These are phyloP conservation scores for Erysimum cheiri DNA, from an alignment of 441 rosid species.

Conservation along the genomic window DNA sequence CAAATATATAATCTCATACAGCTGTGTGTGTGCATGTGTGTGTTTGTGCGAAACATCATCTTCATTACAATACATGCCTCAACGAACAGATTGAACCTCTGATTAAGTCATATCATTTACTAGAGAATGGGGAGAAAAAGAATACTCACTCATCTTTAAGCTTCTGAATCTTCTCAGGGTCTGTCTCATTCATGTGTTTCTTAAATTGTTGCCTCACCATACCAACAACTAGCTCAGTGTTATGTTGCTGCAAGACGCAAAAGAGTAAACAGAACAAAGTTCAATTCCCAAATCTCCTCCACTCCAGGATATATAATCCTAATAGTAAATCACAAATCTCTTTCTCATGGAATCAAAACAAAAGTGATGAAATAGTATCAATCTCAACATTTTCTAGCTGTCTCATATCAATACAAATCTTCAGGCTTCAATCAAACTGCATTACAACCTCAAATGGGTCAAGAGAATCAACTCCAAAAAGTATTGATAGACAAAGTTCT, in stretches of 20 bases:
- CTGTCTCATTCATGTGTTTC: conserved; percentile 81
- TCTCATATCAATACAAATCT: conserved; percentile 16
- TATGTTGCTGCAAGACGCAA: conserved; percentile 73
- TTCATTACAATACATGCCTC: conserved; percentile 11
- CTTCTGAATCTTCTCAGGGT: conserved; percentile 89
- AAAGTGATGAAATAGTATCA: not conserved
- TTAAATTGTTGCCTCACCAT: conserved; percentile 92
- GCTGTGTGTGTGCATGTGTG: not conserved
- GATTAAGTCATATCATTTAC: conserved; percentile 2
- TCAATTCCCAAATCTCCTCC: conserved; percentile 11
- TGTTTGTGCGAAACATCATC: conserved; percentile 19
- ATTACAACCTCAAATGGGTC: conserved; percentile 4
- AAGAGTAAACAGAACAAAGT: conserved; percentile 18
- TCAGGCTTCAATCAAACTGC: conserved; percentile 12
- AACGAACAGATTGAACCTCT: conserved; percentile 5
- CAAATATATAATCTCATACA: not conserved
- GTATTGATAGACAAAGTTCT: conserved; percentile 4
- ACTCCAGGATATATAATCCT: conserved; percentile 12
- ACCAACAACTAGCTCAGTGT: conserved; percentile 73
- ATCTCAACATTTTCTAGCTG: conserved; percentile 13
- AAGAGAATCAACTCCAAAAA: not conserved
- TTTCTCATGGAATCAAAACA: conserved; percentile 2
- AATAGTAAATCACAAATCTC: conserved; percentile 4
- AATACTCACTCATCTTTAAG: conserved; percentile 89
- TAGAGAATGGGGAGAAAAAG: not conserved